phyloP scores from a whole-genome alignment of 306 rosid species.

The Sesbania bispinosa region DNA sequence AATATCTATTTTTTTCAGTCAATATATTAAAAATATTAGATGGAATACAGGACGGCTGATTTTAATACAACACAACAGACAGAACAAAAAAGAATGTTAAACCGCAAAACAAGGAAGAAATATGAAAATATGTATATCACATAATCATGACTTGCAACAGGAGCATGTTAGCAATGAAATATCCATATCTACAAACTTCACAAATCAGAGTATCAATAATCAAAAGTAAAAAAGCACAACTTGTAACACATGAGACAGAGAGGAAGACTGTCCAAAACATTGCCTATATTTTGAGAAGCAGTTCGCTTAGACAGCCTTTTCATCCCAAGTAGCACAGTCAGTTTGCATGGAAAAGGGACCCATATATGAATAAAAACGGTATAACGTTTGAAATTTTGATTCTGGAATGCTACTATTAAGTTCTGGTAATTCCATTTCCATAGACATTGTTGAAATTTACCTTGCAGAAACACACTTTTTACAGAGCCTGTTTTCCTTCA shows the following conservation, averaged over 20 bases:
- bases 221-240: not conserved
- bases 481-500: not conserved
- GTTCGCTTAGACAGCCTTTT: not conserved
- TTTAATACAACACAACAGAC: not conserved
- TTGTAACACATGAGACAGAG: not conserved
- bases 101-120: not conserved
- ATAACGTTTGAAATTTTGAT: not conserved
- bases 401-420: not conserved
- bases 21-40: not conserved
- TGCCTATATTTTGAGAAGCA: slow-evolving; percentile 3
- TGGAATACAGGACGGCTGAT: not conserved
- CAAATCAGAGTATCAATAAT: not conserved
- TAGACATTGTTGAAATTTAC: no score
- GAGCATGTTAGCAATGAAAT: not conserved
- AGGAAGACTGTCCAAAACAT: not conserved
- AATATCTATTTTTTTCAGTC: not conserved
- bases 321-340: not conserved
- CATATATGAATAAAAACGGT: not conserved
- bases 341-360: not conserved
- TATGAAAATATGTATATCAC: not conserved
- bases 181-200: not conserved
- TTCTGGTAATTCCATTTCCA: not conserved
- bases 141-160: not conserved
- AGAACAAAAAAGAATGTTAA: not conserved
- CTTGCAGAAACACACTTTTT: no score